These are phyloP conservation scores for Camelina sativa DNA, from an alignment of 345 rosid genomes.

Conservation along the genomic window DNA sequence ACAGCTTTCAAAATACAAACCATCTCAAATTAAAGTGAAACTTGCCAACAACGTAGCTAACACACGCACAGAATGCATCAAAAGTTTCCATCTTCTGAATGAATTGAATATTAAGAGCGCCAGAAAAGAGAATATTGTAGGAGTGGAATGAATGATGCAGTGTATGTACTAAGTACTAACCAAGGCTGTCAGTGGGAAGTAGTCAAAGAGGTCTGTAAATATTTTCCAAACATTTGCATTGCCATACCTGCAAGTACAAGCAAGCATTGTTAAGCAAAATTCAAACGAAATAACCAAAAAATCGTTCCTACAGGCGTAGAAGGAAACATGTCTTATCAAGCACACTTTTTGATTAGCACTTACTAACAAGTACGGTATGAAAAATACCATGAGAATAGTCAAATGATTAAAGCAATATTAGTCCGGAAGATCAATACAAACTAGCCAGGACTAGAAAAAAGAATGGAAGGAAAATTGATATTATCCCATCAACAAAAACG, in stretches of 20 bases:
- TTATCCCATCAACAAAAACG: conserved; percentile 1
- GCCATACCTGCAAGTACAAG: conserved; percentile 76
- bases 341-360: conserved; percentile 9
- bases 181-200: conserved; percentile 97
- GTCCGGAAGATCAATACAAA: not conserved
- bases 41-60: conserved; percentile 6
- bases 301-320: not conserved
- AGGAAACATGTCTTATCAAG: not conserved
- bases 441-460: conserved; percentile 1
- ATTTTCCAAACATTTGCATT: conserved; percentile 98
- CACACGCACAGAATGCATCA: not conserved
- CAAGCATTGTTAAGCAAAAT: conserved; percentile 23
- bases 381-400: not conserved
- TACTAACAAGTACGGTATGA: conserved; percentile 4
- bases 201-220: conserved; percentile 97
- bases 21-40: conserved; percentile 6
- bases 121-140: not conserved
- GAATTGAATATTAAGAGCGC: not conserved
- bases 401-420: not conserved
- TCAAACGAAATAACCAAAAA: conserved; percentile 13
- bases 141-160: conserved; percentile 19
- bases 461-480: not conserved
- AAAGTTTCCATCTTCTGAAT: not conserved
- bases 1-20: conserved; percentile 1
- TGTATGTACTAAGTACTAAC: conserved; percentile 51